Base-by-base conservation (phyloP, 2,329 filamentous ascomycete genomes). In the Penicillium sp. region DNA sequence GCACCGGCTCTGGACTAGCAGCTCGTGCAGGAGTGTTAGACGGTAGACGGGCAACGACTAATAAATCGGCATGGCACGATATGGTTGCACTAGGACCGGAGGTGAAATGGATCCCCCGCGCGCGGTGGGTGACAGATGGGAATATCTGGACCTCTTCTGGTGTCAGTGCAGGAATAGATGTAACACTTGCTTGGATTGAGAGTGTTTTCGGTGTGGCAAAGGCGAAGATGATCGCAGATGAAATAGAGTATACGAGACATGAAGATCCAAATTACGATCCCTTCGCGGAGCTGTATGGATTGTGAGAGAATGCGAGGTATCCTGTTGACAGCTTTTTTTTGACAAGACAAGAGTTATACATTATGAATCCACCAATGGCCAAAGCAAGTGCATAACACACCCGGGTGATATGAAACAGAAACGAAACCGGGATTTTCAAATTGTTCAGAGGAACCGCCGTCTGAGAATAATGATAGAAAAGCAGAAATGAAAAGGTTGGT, bases 91-190 rank as follows among this genome's bases (percentile, higher is more conserved):
- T 77, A 47, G 77, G 81, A 0, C 75, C 78, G 0, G 70, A 76
- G 0, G 82, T 85, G 0, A 67, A 81, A 0, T 89, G 86, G 86
- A 76, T 85, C 24, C 70, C 75, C 0, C 75, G 77, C 26, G 86
- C 86, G 18, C 76, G 86, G 36, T 89, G 84, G 81, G 81, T 87
- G 0, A 72, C 76, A 0, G 85, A 88, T 68, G 85, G 82, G 4
- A 85, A 87, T 52, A 72, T 87, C 7, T 89, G 85, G 85, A 83
- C 81, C 3, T 82, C 81, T 2, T 85, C 83, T 0, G 85, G 86
- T 0, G 78, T 87, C 6, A 79, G 78, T 47, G 84, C 85, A 1
- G 85, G 85, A 0, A 85, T 85, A 42, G 85, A 87, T 72, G 72
- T 81, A 53, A 81, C 77, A 41, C 75, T 84, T 63, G 83, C 81